Conservation (phyloP, 2,329 filamentous ascomycete genomes). For the Cladosporium sp. region DNA sequence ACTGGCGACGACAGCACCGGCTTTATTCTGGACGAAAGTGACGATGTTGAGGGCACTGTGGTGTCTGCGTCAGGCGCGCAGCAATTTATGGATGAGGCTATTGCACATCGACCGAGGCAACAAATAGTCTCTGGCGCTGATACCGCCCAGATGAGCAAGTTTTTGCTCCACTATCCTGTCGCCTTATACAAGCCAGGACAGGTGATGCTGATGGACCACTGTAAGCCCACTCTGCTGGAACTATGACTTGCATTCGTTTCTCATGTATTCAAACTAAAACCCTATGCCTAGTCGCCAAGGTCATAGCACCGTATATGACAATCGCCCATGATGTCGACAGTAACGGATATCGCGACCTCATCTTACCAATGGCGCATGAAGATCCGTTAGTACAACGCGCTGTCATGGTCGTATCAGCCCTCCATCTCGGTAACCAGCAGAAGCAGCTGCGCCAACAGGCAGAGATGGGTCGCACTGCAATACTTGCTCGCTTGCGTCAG, state of each 20-base stretch:
- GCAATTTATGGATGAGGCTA: neutral
- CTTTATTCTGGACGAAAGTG: neutral
- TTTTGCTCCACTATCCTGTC: neutral
- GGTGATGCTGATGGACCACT: slow-evolving; percentile 9
- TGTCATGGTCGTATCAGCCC: slow-evolving; percentile 44
- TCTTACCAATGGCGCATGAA: slow-evolving; percentile 45
- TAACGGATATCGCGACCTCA: slow-evolving; percentile 45
- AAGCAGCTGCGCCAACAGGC: slow-evolving; percentile 39
- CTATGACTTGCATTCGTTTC: too few species aligned
- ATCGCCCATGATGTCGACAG: slow-evolving; percentile 41
- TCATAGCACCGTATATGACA: slow-evolving; percentile 44
- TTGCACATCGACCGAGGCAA: neutral
- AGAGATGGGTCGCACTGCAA: slow-evolving; percentile 40
- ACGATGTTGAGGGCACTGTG: neutral
- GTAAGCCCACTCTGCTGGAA: slow-evolving; percentile 23
- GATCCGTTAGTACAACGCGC: slow-evolving; percentile 41
- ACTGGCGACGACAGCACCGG: neutral
- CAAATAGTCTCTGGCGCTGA: neutral
- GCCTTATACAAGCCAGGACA: slow-evolving; percentile 4
- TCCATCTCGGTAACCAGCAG: slow-evolving; percentile 41
- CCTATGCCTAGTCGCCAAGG: slow-evolving; percentile 40
- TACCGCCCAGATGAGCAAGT: neutral
- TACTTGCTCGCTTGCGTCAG: slow-evolving; percentile 41
- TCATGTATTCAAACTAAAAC: slow-evolving; percentile 23
- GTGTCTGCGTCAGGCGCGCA: neutral